phyloP scores from a whole-genome alignment of 495 filamentous ascomycete species.

The Trichoderma reesei region DNA sequence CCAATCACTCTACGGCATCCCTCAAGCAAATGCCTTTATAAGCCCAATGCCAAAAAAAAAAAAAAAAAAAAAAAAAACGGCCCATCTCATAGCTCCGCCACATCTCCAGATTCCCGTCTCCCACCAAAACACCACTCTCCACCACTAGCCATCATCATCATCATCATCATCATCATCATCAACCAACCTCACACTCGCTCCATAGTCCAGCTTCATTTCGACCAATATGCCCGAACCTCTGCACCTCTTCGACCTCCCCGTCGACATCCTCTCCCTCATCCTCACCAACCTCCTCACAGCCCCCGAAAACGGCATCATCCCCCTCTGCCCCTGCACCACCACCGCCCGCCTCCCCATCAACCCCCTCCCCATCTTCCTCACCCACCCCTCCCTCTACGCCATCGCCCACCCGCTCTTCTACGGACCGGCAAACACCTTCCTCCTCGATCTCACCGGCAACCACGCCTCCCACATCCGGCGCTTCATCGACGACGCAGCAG shows the following conservation, averaged over 20 bases:
- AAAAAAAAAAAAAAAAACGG: too few relatives aligned
- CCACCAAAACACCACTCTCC: too few relatives aligned
- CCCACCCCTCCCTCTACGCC: constrained; percentile 16
- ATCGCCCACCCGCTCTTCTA: constrained; percentile 22
- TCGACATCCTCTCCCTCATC: constrained; percentile 20
- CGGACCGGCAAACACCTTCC: constrained; percentile 1
- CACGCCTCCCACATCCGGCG: not conserved
- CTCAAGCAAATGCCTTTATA: too few relatives aligned
- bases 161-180: too few relatives aligned
- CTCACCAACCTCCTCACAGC: constrained; percentile 12
- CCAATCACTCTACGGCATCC: too few relatives aligned
- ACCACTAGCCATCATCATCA: too few relatives aligned
- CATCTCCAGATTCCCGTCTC: too few relatives aligned
- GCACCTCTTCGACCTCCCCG: constrained; percentile 22
- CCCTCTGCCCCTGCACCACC: not conserved
- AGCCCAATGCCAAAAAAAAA: too few relatives aligned
- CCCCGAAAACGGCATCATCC: not conserved
- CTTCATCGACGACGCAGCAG: not conserved
- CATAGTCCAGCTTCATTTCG: too few relatives aligned
- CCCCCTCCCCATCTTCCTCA: constrained; percentile 16
- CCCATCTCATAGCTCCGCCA: too few relatives aligned
- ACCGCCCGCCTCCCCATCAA: not conserved
- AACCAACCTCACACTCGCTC: too few relatives aligned
- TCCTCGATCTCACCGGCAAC: not conserved
- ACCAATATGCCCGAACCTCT: constrained; percentile 17